Conservation (phyloP, 2,329 filamentous ascomycete genomes). For the Emergomyces orientalis region DNA sequence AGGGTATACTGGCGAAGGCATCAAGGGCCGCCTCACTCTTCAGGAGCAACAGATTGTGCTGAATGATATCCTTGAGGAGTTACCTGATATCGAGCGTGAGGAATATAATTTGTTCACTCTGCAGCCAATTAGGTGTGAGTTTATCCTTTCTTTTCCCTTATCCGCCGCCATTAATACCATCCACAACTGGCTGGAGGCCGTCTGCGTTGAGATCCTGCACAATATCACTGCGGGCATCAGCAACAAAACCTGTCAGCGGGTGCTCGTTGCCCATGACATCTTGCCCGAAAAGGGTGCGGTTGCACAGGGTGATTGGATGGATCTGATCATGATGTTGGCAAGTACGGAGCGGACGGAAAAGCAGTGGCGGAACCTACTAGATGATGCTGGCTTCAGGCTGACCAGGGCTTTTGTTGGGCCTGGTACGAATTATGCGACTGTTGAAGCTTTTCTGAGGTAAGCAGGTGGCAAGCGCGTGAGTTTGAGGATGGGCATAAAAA, state of each 20-base stretch:
- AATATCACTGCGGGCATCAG: constrained; percentile 17
- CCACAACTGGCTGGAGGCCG: constrained; percentile 23
- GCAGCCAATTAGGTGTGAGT: constrained; percentile 19
- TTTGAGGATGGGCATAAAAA: background rate
- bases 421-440: background rate
- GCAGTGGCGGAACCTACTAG: constrained; percentile 17
- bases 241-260: constrained; percentile 5
- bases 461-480: background rate
- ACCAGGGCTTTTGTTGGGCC: background rate
- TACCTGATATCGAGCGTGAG: constrained; percentile 15
- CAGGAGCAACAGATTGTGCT: constrained; percentile 33
- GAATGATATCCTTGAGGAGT: constrained; percentile 12
- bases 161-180: constrained; percentile 14
- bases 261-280: constrained; percentile 21
- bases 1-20: constrained; percentile 19
- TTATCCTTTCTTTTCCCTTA: background rate
- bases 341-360: constrained; percentile 19
- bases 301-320: constrained; percentile 15
- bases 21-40: constrained; percentile 27
- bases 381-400: constrained; percentile 15
- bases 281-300: constrained; percentile 17
- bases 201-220: constrained; percentile 16
- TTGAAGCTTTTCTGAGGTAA: constrained; percentile 3
- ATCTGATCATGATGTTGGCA: constrained; percentile 18
- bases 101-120: constrained; percentile 19